These are phyloP conservation scores for Acmispon strigosus DNA, from an alignment of 306 rosid species.

Conservation along the genomic window DNA sequence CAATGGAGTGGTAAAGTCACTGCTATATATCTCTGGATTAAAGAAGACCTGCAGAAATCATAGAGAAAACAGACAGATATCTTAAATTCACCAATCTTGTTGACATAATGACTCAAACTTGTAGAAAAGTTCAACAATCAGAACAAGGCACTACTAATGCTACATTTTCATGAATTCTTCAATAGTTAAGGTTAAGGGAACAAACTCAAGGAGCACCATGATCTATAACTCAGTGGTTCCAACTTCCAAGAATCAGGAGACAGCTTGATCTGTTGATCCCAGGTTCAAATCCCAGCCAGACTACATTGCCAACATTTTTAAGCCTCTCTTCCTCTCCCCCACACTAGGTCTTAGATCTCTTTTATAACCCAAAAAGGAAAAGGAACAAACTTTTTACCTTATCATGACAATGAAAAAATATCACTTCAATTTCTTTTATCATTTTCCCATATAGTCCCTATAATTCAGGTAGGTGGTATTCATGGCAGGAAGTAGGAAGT, in stretches of 20 bases:
- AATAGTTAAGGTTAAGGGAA: not conserved
- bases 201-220: not conserved
- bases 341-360: too few species aligned
- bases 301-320: too few species aligned
- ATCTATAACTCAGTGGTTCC: not conserved
- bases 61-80: not conserved
- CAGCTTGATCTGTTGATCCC: not conserved
- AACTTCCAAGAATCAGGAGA: not conserved
- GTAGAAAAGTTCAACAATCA: not conserved
- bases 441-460: not conserved
- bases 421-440: too few species aligned
- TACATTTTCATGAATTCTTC: slow-evolving; percentile 16
- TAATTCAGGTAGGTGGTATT: not conserved
- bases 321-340: too few species aligned
- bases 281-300: not conserved
- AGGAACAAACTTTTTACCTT: too few species aligned
- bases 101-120: not conserved
- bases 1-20: slow-evolving; percentile 73
- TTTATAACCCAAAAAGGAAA: too few species aligned
- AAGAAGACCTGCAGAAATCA: slow-evolving; percentile 68
- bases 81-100: slow-evolving; percentile 2
- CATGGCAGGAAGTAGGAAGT: not conserved
- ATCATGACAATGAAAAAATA: too few species aligned
- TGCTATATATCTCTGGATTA: slow-evolving; percentile 94
- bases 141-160: not conserved